phyloP scores from a whole-genome alignment of 2,329 filamentous ascomycete genomes.

The Zalaria obscura region DNA sequence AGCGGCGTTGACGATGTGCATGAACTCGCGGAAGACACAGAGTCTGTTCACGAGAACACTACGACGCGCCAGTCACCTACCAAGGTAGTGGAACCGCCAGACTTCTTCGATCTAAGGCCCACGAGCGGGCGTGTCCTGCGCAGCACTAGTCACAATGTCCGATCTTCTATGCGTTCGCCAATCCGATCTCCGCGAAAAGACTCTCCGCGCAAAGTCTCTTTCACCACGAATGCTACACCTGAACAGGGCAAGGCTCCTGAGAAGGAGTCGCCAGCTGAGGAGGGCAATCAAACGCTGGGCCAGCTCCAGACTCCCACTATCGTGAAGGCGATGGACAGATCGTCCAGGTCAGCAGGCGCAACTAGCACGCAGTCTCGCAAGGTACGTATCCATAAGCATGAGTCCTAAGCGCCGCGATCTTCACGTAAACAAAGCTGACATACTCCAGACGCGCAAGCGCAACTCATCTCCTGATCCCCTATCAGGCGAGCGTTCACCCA shows the following conservation, averaged over 20 bases:
- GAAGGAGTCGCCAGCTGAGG: too few species aligned
- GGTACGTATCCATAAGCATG: too few species aligned
- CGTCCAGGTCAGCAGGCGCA: constrained; percentile 1
- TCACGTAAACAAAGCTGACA: not conserved
- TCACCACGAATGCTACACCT: constrained; percentile 16
- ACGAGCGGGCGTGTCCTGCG: constrained; percentile 12
- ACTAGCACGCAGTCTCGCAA: not conserved
- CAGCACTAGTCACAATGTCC: constrained; percentile 3
- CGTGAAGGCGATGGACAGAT: constrained; percentile 1
- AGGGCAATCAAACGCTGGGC: constrained; percentile 1
- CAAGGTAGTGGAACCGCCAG: constrained; percentile 16
- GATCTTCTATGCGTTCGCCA: not conserved
- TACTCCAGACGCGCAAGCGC: not conserved
- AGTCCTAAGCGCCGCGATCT: too few species aligned
- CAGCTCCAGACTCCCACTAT: constrained; percentile 15
- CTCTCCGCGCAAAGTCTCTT: constrained; percentile 7
- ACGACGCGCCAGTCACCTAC: constrained; percentile 14
- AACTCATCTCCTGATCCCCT: not conserved
- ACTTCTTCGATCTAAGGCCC: constrained; percentile 21
- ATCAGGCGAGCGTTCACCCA: not conserved
- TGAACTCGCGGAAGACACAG: constrained; percentile 6
- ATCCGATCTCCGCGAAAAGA: too few species aligned
- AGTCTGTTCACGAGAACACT: constrained; percentile 1
- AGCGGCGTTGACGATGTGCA: constrained; percentile 14
- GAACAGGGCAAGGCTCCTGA: too few species aligned